phyloP scores from a whole-genome alignment of 2,329 filamentous ascomycete genomes.

The Aspergillus sojae region DNA sequence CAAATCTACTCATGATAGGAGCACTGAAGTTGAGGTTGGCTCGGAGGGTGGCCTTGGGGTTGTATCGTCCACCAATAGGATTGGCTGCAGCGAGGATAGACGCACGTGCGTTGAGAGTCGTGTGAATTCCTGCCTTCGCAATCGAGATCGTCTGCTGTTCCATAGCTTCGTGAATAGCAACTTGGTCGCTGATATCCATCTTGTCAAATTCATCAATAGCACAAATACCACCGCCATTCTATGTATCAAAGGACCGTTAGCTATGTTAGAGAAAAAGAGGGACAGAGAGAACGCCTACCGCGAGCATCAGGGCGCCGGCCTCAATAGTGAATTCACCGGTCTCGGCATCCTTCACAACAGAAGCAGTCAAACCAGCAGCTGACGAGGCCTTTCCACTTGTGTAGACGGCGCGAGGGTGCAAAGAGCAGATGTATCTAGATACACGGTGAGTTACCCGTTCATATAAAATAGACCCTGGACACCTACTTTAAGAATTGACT shows the following conservation, averaged over 20 bases:
- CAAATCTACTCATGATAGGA: slow-evolving; percentile 99
- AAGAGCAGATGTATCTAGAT: slow-evolving; percentile 80
- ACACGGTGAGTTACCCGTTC: background rate
- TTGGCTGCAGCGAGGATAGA: slow-evolving; percentile 96
- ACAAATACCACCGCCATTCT: slow-evolving; percentile 85
- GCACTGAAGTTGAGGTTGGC: slow-evolving; percentile 98
- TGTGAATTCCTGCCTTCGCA: slow-evolving; percentile 96
- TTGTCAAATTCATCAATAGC: slow-evolving; percentile 99
- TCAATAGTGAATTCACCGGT: slow-evolving; percentile 99
- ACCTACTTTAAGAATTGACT: slow-evolving; percentile 87
- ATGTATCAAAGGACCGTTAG: background rate
- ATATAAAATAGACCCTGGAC: too few species aligned
- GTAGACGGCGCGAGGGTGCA: slow-evolving; percentile 95
- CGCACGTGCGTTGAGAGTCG: slow-evolving; percentile 92
- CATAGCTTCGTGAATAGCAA: slow-evolving; percentile 99
- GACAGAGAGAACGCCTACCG: slow-evolving; percentile 48
- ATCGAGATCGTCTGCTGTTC: slow-evolving; percentile 99
- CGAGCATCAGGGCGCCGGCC: slow-evolving; percentile 95
- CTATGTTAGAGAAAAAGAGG: background rate
- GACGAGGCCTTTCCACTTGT: slow-evolving; percentile 98
- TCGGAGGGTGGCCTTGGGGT: slow-evolving; percentile 89
- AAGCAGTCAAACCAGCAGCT: slow-evolving; percentile 93
- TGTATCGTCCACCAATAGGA: slow-evolving; percentile 90
- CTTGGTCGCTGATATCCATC: slow-evolving; percentile 97
- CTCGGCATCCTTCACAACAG: slow-evolving; percentile 96